Base-by-base conservation (phyloP, 2,329 filamentous ascomycete species). In the Moelleriella libera region DNA sequence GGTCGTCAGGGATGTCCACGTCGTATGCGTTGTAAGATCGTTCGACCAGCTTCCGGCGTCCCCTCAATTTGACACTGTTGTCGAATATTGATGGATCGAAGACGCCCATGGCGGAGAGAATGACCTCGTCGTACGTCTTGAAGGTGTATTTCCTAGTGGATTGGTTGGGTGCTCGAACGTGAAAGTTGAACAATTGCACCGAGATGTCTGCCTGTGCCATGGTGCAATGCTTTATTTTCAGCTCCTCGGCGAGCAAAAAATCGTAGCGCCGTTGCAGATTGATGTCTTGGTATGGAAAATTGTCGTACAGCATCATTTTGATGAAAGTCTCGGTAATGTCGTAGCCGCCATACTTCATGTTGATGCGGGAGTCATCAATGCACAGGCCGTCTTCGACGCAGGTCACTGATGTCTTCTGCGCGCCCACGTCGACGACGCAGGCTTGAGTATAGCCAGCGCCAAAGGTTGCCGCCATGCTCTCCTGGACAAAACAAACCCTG, bases 321-420 rank as follows among this genome's bases (percentile, higher is more conserved):
- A 95, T 76, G 58, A 98, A 96, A 0, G 87, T 85, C 57, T 95
- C 88, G 0, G 92, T 97, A 39, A 97, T 85, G 63, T 98, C 92
- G 57, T 77, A 82, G 1, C 92, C 92, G 45, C 92, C 92, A 57
- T 84, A 94, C 63, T 98, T 97, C 53, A 98, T 69, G 62, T 97
- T 97, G 60, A 98, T 79, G 12, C 92, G 80, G 12, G 92, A 98
- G 60, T 96, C 90, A 53, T 97, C 92, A 30, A 95, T 77, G 59
- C 87, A 88, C 66, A 98, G 84, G 2, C 92, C 92, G 63, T 98
- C 92, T 58, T 98, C 92, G 9, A 98, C 89, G 55, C 92, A 98
- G 52, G 89, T 90, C 32, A 98, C 85, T 0, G 92, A 94, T 1
- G 92, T 97, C 73, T 98, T 98, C 61, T 97, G 88, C 1, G 92